These are phyloP conservation scores for Eucommia ulmoides DNA, from an alignment of 257 asterid species.

Conservation along the genomic window DNA sequence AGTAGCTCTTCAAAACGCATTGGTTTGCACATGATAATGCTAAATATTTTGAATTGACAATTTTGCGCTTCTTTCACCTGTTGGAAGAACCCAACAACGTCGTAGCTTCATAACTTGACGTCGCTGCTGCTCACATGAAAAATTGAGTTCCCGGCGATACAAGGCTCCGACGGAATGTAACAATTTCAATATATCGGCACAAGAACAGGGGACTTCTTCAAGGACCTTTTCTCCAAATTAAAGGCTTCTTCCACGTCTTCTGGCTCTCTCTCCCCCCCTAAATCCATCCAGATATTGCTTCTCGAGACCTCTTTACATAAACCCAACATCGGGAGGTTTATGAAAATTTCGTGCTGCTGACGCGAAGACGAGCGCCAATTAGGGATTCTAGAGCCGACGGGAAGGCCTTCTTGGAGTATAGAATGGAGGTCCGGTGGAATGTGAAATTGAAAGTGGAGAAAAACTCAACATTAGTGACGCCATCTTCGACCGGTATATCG, in stretches of 20 bases:
- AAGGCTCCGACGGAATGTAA: constrained; percentile 56
- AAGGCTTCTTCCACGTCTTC: constrained; percentile 31
- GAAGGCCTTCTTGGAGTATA: constrained; percentile 79
- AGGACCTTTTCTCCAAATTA: constrained; percentile 20
- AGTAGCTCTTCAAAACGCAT: no score
- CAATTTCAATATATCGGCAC: constrained; percentile 59
- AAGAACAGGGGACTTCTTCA: constrained; percentile 38
- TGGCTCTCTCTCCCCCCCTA: constrained; percentile 72
- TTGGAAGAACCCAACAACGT: constrained; percentile 63
- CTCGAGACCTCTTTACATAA: constrained; percentile 40
- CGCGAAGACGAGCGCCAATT: constrained; percentile 81
- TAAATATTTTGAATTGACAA: no score
- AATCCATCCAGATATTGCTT: constrained; percentile 36
- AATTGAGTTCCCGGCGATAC: constrained; percentile 73
- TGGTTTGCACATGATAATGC: no score
- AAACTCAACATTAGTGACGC: constrained; percentile 57
- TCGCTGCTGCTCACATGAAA: constrained; percentile 58
- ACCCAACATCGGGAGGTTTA: constrained; percentile 35
- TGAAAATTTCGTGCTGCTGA: constrained; percentile 44
- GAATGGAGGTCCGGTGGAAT: constrained; percentile 81
- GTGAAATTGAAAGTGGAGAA: constrained; percentile 29
- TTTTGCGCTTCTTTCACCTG: no score
- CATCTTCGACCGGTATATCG: constrained; percentile 53
- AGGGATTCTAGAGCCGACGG: constrained; percentile 67
- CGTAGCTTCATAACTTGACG: constrained; percentile 56